phyloP scores from a whole-genome alignment of 495 filamentous ascomycete genomes.

The Beverwykella pulmonaria region DNA sequence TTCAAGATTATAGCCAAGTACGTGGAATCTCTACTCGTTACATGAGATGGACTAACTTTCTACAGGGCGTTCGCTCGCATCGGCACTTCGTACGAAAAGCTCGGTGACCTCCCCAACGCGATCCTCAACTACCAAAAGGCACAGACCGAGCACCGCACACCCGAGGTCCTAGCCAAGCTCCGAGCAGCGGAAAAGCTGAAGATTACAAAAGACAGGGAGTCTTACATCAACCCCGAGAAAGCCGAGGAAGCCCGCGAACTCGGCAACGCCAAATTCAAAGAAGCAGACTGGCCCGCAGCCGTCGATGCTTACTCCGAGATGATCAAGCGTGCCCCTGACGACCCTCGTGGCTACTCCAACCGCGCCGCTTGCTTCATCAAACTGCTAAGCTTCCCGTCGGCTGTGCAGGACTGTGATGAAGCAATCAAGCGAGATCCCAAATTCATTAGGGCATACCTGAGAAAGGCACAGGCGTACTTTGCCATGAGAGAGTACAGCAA shows the following conservation, averaged over 20 bases:
- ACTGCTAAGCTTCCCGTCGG: conserved; percentile 89
- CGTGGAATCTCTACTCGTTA: conserved; percentile 10
- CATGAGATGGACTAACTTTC: conserved; percentile 9
- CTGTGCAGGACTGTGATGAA: conserved; percentile 87
- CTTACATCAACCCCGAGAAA: conserved; percentile 87
- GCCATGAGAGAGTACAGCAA: conserved; percentile 98
- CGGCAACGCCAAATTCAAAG: conserved; percentile 95
- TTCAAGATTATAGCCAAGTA: conserved; percentile 97
- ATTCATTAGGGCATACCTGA: conserved; percentile 93
- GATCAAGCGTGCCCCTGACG: conserved; percentile 91
- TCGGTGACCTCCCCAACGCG: conserved; percentile 75
- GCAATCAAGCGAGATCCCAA: conserved; percentile 88
- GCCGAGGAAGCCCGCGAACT: conserved; percentile 95
- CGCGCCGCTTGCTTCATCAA: conserved; percentile 96
- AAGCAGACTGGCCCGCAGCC: conserved; percentile 91
- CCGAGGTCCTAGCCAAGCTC: conserved; percentile 89
- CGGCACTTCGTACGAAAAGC: conserved; percentile 86
- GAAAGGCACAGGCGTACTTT: conserved; percentile 89
- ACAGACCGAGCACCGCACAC: conserved; percentile 93
- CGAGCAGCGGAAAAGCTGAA: conserved; percentile 90
- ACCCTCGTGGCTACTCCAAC: conserved; percentile 95
- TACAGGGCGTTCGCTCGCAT: conserved; percentile 80
- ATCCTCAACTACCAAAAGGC: conserved; percentile 91
- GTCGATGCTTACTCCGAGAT: conserved; percentile 96
- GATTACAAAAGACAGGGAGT: conserved; percentile 70